Conservation (phyloP, 2,329 filamentous ascomycete species). For the Fusarium humuli region DNA sequence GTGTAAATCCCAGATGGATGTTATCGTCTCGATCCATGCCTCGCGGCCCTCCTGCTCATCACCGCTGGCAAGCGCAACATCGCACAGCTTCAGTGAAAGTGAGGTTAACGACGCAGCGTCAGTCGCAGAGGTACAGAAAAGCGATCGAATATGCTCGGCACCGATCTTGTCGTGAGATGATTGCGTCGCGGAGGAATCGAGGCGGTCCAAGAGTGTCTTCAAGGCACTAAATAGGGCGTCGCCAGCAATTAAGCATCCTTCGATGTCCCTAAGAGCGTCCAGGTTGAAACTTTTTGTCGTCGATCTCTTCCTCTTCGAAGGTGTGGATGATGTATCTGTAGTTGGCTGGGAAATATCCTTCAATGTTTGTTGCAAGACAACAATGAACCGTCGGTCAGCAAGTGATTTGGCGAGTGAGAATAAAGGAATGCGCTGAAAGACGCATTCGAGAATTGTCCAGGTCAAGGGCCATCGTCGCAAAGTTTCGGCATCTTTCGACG, state of each 20-base stretch:
- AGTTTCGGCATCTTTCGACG: slow-evolving; percentile 60
- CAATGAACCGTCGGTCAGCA: slow-evolving; percentile 75
- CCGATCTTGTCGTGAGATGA: slow-evolving; percentile 63
- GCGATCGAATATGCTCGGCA: slow-evolving; percentile 67
- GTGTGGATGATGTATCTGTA: slow-evolving; percentile 43
- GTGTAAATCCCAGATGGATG: slow-evolving; percentile 65
- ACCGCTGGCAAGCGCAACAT: slow-evolving; percentile 51
- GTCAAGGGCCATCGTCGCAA: slow-evolving; percentile 66
- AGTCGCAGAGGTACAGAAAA: slow-evolving; percentile 63
- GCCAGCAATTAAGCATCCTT: slow-evolving; percentile 60
- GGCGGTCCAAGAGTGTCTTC: slow-evolving; percentile 58
- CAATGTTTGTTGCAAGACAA: slow-evolving; percentile 73
- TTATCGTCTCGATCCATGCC: slow-evolving; percentile 61
- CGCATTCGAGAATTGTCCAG: slow-evolving; percentile 71
- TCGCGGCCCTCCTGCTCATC: slow-evolving; percentile 54
- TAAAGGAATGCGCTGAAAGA: slow-evolving; percentile 73
- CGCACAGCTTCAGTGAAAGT: slow-evolving; percentile 60
- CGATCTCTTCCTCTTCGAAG: slow-evolving; percentile 62
- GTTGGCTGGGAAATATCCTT: slow-evolving; percentile 63
- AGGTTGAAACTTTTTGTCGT: slow-evolving; percentile 54
- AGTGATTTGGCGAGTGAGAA: slow-evolving; percentile 78
- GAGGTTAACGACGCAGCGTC: slow-evolving; percentile 61
- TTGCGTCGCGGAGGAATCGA: slow-evolving; percentile 51
- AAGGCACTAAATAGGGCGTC: slow-evolving; percentile 62
- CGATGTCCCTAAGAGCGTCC: slow-evolving; percentile 53